Conservation (phyloP, 176 grass and related monocot species). For the Avena insularis region DNA sequence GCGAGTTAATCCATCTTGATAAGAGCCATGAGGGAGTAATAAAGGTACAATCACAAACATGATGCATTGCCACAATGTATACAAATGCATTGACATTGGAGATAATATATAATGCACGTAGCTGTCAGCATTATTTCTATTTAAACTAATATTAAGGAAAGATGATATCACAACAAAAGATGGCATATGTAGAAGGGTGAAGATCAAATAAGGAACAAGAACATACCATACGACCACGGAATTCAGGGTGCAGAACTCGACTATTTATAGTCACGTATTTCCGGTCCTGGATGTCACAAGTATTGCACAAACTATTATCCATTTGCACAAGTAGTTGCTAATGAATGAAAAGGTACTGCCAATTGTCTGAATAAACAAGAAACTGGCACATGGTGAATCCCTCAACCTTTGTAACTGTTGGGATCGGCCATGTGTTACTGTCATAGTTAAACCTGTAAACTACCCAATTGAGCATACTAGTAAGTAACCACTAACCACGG, state of each 20-base stretch:
- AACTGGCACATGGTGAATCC: neutral
- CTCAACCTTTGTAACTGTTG: slow-evolving; percentile 23
- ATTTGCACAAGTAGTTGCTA: slow-evolving; percentile 10
- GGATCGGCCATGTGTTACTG: slow-evolving; percentile 6
- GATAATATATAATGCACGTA: slow-evolving; percentile 19
- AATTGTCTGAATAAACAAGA: slow-evolving; percentile 14
- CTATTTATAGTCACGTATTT: slow-evolving; percentile 76
- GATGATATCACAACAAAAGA: slow-evolving; percentile 4
- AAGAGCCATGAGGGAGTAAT: slow-evolving; percentile 3
- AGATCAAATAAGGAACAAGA: slow-evolving; percentile 32
- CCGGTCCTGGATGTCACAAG: slow-evolving; percentile 74
- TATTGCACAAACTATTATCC: slow-evolving; percentile 47
- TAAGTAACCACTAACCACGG: neutral
- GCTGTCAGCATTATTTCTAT: slow-evolving; percentile 4
- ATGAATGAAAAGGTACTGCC: slow-evolving; percentile 15
- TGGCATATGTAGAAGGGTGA: neutral
- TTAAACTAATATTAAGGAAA: slow-evolving; percentile 8
- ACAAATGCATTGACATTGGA: slow-evolving; percentile 12
- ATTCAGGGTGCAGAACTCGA: slow-evolving; percentile 83
- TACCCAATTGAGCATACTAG: neutral
- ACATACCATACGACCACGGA: slow-evolving; percentile 96
- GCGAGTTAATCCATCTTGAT: neutral
- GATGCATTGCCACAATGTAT: neutral
- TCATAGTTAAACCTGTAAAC: neutral
- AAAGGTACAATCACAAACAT: slow-evolving; percentile 19